Base-by-base conservation (phyloP, 345 rosid species). In the Boechera divaricarpa region DNA sequence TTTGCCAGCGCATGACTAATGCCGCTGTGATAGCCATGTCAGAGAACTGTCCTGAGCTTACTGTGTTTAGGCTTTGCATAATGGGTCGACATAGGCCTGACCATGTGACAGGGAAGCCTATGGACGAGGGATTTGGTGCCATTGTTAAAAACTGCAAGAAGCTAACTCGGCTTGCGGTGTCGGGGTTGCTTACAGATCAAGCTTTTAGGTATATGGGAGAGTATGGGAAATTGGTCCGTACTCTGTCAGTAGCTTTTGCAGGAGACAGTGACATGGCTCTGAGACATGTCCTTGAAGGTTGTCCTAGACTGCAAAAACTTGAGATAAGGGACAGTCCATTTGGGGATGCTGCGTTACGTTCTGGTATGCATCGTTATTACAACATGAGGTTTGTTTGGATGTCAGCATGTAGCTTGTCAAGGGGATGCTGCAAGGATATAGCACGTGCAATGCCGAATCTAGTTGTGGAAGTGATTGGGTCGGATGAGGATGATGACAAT, bases 121-220 rank as follows among this genome's bases (percentile, higher is more conserved):
- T 94, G 98, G 98, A 94, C 70, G 91, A 90, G 54, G 98, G 96
- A 29, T 94, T 94, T 85, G 96, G 97, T 47, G 91, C 98, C 82
- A 90, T 94, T 59, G 98, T 90, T 73, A 90, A 72, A 91, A 94
- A 88, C 67, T 94, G 97, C 78, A 90, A 85, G 77, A 94, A 91
- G 74, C 93, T 94, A 36, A 88, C 92, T 10, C 85, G 98, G 51
- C 96, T 94, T 7, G 94, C 94, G 0, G 77, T 83, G 1, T 91
- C 98, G 10, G 97, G 98, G 49, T 81, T 91, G 57, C 86, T 94
- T 65, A 94, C 97, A 4, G 97, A 94, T 79, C 81, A 75, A 79
- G 94, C 98, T 41, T 94, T 94, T 18, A 70, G 77, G 70, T 90
- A 90, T 69, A 91, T 94, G 67, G 98, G 98, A 42, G 75, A 75